These are phyloP conservation scores for Schizophyllum commune DNA, from an alignment of 1,284 basidiomycete genomes.

Conservation along the genomic window DNA sequence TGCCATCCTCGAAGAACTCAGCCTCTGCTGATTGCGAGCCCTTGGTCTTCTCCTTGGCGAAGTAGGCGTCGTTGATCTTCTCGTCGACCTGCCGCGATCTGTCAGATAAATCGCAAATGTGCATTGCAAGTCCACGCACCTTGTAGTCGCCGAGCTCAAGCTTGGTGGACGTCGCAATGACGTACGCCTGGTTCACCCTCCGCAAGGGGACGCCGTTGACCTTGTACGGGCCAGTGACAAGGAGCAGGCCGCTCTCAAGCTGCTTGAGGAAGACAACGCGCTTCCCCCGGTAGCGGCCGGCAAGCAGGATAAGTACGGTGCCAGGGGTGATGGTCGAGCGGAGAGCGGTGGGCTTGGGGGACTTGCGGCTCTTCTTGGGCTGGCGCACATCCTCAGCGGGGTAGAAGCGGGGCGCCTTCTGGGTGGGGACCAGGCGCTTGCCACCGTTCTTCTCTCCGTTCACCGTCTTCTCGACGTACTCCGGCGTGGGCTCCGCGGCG, in stretches of 20 bases:
- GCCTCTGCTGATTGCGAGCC: conserved; percentile 78
- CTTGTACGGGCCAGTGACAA: conserved; percentile 98
- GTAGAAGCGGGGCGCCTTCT: conserved; percentile 94
- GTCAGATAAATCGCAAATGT: neutral
- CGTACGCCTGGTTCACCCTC: conserved; percentile 98
- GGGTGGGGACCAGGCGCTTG: conserved; percentile 78
- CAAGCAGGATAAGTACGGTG: conserved; percentile 93
- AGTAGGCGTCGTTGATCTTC: conserved; percentile 94
- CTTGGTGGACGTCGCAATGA: conserved; percentile 97
- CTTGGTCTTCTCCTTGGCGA: conserved; percentile 76
- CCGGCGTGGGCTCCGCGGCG: conserved; percentile 49
- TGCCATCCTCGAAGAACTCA: conserved; percentile 93
- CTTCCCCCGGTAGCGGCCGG: conserved; percentile 98
- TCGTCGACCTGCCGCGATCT: conserved; percentile 55
- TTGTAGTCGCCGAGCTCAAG: conserved; percentile 77
- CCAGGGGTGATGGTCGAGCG: conserved; percentile 91
- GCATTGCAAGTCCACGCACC: conserved; percentile 35
- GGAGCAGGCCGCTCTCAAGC: conserved; percentile 85
- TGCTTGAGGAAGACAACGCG: conserved; percentile 98
- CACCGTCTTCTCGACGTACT: conserved; percentile 75
- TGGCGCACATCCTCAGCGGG: conserved; percentile 90
- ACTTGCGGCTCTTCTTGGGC: conserved; percentile 91
- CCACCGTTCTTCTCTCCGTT: conserved; percentile 90
- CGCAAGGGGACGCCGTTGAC: conserved; percentile 98
- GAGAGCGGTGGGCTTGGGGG: conserved; percentile 68